A percentile compares a stretch with the other conserved stretches of the same genome.
These are phyloP conservation scores for Tetracentron sinense DNA, from an alignment of 164 flowering plant genomes.

Conservation along the genomic window DNA sequence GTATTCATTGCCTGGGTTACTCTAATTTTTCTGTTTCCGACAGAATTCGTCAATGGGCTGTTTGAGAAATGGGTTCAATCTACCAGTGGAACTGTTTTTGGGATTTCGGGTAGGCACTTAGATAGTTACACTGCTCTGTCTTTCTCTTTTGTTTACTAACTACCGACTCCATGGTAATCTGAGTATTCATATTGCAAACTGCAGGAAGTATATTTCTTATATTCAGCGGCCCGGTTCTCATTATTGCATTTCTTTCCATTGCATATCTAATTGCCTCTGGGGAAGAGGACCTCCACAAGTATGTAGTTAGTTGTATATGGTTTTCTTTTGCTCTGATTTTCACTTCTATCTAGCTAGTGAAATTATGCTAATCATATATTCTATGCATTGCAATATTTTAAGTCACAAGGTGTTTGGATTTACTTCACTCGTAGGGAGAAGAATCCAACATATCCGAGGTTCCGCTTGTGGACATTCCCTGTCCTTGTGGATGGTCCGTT, in stretches of 20 bases:
- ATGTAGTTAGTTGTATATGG: slow-evolving; percentile 13
- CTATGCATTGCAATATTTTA: not conserved
- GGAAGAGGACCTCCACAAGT: slow-evolving; percentile 41
- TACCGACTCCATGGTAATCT: not conserved
- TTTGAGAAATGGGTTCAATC: slow-evolving; percentile 20
- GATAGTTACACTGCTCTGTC: not conserved
- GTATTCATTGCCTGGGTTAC: slow-evolving; percentile 56
- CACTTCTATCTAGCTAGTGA: not conserved
- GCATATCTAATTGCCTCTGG: slow-evolving; percentile 40
- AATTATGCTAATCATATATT: not conserved
- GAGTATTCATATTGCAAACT: slow-evolving; percentile 1
- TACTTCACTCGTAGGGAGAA: slow-evolving; percentile 31
- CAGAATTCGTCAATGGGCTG: slow-evolving; percentile 21
- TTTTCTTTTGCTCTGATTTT: not conserved
- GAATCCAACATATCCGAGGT: slow-evolving; percentile 36
- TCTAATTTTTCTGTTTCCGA: slow-evolving; percentile 51
- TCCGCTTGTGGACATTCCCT: slow-evolving; percentile 91
- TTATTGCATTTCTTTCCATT: slow-evolving; percentile 52
- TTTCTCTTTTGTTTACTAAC: not conserved
- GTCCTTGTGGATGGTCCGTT: slow-evolving; percentile 81
- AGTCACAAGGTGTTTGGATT: no score
- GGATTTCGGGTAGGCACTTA: slow-evolving; percentile 46
- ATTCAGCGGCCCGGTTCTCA: slow-evolving; percentile 65
- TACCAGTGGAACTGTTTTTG: slow-evolving; percentile 39
- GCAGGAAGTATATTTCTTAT: slow-evolving; percentile 64